Percentiles rank a stretch among this genome's conserved stretches.
Conservation (phyloP, 73 alveolate species). For the Paramecium biaurelia region DNA sequence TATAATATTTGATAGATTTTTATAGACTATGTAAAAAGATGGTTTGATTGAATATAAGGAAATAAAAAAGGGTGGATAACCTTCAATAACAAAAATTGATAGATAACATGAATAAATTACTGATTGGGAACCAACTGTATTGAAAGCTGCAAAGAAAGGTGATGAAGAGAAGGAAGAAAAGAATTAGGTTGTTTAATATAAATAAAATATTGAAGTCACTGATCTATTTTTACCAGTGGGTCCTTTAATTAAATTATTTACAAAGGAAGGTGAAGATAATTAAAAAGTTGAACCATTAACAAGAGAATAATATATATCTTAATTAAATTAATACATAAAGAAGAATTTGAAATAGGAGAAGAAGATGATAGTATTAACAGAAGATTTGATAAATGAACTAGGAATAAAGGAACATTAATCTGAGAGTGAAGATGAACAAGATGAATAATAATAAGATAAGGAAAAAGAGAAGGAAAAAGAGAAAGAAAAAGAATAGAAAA, state of each 20-base stretch:
- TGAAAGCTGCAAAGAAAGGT: background rate
- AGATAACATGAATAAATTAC: background rate
- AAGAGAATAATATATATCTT: background rate
- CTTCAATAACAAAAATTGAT: constrained; percentile 11
- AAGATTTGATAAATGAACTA: background rate
- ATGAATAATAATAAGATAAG: background rate
- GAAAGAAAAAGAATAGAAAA: background rate
- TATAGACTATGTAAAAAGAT: background rate
- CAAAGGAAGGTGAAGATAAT: background rate
- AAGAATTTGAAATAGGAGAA: background rate
- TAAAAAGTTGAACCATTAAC: constrained; percentile 22
- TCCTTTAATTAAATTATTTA: background rate
- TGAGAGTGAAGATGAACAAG: background rate
- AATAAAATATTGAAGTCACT: background rate
- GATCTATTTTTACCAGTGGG: constrained; percentile 31
- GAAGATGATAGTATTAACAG: background rate
- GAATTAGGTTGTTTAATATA: background rate
- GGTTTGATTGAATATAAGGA: constrained; percentile 48
- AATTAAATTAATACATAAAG: background rate
- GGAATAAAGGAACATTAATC: constrained; percentile 14
- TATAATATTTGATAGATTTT: background rate
- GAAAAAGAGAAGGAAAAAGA: background rate
- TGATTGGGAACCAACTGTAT: constrained; percentile 47
- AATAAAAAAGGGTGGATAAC: background rate
- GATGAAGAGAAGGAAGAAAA: background rate